Evolutionary conservation across 2,329 filamentous ascomycete species (phyloP).

Genomic region (Sporothrix protearum): DNA sequence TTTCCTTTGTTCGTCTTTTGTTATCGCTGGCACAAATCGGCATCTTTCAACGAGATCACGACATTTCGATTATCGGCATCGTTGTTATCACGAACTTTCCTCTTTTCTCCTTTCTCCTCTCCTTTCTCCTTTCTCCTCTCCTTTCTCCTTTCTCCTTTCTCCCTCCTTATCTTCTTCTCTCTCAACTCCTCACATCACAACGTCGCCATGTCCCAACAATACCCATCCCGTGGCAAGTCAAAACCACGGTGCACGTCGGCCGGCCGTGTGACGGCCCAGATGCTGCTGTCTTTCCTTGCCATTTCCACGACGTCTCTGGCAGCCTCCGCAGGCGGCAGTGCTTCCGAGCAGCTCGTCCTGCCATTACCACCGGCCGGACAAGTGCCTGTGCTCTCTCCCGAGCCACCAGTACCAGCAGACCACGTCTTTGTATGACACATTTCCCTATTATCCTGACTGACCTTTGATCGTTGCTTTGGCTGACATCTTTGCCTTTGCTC

Average conservation of each 20-base stretch:
- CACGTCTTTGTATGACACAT: constrained; percentile 52
- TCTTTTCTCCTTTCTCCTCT: not conserved
- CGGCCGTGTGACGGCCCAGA: constrained; percentile 58
- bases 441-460: not conserved
- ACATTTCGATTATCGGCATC: not conserved
- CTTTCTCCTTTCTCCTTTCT: no score
- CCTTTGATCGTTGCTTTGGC: not conserved
- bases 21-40: not conserved
- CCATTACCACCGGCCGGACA: constrained; percentile 42
- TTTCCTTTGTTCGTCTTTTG: not conserved
- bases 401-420: constrained; percentile 48
- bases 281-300: constrained; percentile 66
- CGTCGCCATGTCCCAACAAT: constrained; percentile 29
- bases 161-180: not conserved
- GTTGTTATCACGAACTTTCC: not conserved
- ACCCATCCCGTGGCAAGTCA: constrained; percentile 19
- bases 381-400: constrained; percentile 40
- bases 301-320: constrained; percentile 43
- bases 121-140: not conserved
- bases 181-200: not conserved
- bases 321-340: constrained; percentile 34
- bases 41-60: not conserved
- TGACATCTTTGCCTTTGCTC: not conserved
- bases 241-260: constrained; percentile 50
- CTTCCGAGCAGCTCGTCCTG: constrained; percentile 44